Evolutionary conservation across 2,329 filamentous ascomycete genomes (phyloP), one percentile per base, ranked within the genome.

Genomic region (Cladorrhinum sp.): DNA sequence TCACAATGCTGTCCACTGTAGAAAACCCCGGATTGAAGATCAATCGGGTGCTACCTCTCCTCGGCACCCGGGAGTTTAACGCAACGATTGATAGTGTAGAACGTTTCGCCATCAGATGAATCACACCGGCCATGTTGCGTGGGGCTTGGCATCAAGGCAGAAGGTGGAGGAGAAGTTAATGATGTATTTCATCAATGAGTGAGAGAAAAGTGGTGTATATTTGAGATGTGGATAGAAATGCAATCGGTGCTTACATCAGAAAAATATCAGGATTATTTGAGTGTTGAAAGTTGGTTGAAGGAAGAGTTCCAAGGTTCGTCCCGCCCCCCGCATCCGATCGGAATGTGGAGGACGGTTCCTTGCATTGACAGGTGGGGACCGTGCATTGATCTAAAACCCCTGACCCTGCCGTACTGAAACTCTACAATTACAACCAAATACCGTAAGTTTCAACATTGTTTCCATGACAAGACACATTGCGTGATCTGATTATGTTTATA

Each of bases 1-100:
- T 63, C 58, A 63, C 55, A 60, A 58, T 63, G 55, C 57, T 46
- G 18, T 10, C 16, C 53, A 55, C 28, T 5, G 4, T 8, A 3
- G 14, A 14, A 42, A 42, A 14, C 28, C 28, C 50, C 57, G 49
- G 49, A 59, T 46, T 42, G 57, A 5, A 55, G 57, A 59, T 60
- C 58, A 55, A 51, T 59, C 57, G 39, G n/a, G 39, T 23, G 14
- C 33, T 48, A 49, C 57, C 57, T 10, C 23, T 39, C n/a, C 36
- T 49, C 39, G 39, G 42, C 36, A 49, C 24, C 18, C 36, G 54
- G 54, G 42, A 49, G 39, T 9, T 57, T 57, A 48, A 57, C 49
- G 54, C 54, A 57, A 49, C 39, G 39, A 33, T 16, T 46, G 26
- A 18, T 20, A 46, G 49, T n/a, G 9, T 49, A 39, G 9, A 49